Evolutionary conservation across 1,139 yeast species (phyloP).

Genomic region (Geotrichum histeridarum): DNA sequence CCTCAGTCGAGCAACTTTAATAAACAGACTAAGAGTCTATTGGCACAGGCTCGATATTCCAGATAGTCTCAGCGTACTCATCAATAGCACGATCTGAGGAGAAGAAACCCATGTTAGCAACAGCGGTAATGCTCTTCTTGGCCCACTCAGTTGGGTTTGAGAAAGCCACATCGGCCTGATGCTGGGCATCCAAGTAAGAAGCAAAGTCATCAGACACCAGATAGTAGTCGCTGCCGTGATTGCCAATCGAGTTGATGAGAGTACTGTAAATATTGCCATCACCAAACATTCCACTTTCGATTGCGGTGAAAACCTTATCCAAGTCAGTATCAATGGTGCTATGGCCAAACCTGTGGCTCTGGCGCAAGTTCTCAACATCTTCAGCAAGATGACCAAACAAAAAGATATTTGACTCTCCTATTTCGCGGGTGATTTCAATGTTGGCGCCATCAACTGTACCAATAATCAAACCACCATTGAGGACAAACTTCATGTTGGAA

Average conservation of each 20-base stretch:
- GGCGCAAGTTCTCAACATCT: constrained; percentile 80
- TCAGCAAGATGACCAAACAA: constrained; percentile 87
- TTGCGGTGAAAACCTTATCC: constrained; percentile 57
- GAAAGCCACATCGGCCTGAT: constrained; percentile 66
- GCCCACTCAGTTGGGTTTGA: constrained; percentile 67
- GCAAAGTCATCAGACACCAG: constrained; percentile 86
- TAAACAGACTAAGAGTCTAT: no score
- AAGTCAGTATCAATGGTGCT: constrained; percentile 48
- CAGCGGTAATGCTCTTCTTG: constrained; percentile 67
- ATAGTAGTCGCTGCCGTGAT: constrained; percentile 67
- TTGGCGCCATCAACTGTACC: constrained; percentile 98
- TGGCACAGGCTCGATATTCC: constrained; percentile 73
- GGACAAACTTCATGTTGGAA: constrained; percentile 89
- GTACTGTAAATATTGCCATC: constrained; percentile 61
- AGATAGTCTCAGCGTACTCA: constrained; percentile 87
- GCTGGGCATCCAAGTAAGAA: constrained; percentile 76
- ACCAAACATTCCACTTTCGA: constrained; percentile 72
- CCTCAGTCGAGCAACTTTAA: no score
- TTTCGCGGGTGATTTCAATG: constrained; percentile 88
- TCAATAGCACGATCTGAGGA: constrained; percentile 85
- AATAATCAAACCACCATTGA: constrained; percentile 88
- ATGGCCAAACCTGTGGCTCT: constrained; percentile 57
- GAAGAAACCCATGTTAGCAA: constrained; percentile 93
- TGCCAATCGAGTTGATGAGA: constrained; percentile 59
- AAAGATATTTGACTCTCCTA: constrained; percentile 89